Evolutionary conservation across 805 yeast genomes (phyloP), one percentile per base, ranked within the genome.

Genomic region (Candida hungchunana): DNA sequence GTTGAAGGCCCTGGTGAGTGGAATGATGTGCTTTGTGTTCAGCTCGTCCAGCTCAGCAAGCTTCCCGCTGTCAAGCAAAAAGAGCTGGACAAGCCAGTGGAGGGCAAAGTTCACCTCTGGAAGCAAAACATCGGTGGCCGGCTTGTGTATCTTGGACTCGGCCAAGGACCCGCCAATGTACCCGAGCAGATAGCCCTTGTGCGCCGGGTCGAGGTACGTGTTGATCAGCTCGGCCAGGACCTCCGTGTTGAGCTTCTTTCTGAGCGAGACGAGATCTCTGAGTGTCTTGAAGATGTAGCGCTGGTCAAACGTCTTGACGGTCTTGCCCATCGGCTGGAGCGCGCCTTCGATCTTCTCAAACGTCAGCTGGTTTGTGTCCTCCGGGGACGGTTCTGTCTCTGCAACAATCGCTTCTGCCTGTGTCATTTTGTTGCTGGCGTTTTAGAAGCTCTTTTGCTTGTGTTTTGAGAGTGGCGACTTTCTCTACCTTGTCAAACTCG

Each of bases 201-300:
- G 63, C 10, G 65, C 53, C 7, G 61, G 60, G 6, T 61, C 63
- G 4, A 87, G 75, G 53, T 82, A 86, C n/a, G 69, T 60, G 33
- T 65, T 65, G 31, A 88, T 66, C 24, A 83, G 62, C n/a, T 65
- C 56, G 7, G 75, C 61, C 40, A 93, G 66, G 9, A 75, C 68
- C 11, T 66, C 71, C 10, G 68, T 67, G 36, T 70, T 72, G 43
- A 89, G 63, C 26, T 73, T 67, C 39, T 79, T 73, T 63, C 97
- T 77, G 44, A 90, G 66, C 2, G 77, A 67, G 7, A 89, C 84
- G 50, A 89, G 67, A 44, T 86, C 94, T 44, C 96, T 79, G 46
- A 93, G 73, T 16, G 86, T 89, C 55, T 83, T 84, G 60, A 90
- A 73, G 30, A 93, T 77, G 62, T 82, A 85, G 47, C 97, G 76